Conservation (phyloP, 768 basidiomycete genomes). For the Trametes villosa region DNA sequence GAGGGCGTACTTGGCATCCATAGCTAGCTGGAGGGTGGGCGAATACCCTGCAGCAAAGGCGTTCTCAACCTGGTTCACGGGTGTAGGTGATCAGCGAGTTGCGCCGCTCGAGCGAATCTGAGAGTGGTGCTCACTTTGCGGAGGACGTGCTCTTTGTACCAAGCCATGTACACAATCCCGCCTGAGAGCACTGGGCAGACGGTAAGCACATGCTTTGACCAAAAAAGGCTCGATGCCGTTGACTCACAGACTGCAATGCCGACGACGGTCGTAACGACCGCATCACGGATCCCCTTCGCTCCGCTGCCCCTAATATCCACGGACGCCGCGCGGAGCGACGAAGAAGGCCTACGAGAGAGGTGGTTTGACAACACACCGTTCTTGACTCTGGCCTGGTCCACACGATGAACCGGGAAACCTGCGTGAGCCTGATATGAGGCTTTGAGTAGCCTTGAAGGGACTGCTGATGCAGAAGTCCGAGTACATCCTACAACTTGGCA, state of each 20-base stretch:
- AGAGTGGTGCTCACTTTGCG: constrained; percentile 57
- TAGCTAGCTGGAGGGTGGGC: constrained; percentile 76
- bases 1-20: constrained; percentile 41
- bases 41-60: constrained; percentile 84
- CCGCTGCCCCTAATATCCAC: constrained; percentile 10
- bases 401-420: no score
- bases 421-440: no score
- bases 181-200: constrained; percentile 59
- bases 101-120: neutral
- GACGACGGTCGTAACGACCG: constrained; percentile 59
- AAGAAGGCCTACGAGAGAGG: no score
- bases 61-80: constrained; percentile 75
- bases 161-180: constrained; percentile 71
- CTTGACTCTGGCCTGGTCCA: no score
- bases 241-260: constrained; percentile 64
- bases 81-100: neutral
- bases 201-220: neutral
- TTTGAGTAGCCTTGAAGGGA: no score
- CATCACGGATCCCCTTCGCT: constrained; percentile 41
- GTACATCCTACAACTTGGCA: no score
- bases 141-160: constrained; percentile 87
- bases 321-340: no score
- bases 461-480: no score
- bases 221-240: no score
- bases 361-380: no score